Base-by-base conservation (phyloP, 2,329 filamentous ascomycete genomes). In the Penicillium sp. region DNA sequence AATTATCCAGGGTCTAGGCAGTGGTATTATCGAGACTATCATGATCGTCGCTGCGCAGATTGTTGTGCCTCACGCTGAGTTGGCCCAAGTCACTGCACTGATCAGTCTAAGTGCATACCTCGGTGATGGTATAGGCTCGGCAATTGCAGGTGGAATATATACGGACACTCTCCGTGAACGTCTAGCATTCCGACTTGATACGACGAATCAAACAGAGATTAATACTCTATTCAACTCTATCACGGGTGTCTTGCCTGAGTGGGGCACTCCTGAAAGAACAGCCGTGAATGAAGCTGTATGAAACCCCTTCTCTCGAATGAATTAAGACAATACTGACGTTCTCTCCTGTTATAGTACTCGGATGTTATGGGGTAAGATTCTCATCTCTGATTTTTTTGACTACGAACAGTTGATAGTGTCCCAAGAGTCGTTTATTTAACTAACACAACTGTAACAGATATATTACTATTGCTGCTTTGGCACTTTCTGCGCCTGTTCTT, bases 71-170 rank as follows among this genome's bases (percentile, higher is more conserved):
- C 75, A 78, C 59, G 64, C 68, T 0, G 72, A 81, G 60, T 67
- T 81, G 52, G 74, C 79, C 0, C 77, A 80, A 61, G 71, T 79
- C 12, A 79, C 78, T 0, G 75, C 78, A 1, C 60, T 81, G 47
- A 68, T 79, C 14, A 65, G 80, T 24, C 68, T 75, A 12, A 72
- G 70, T 43, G 68, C 72, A 8, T 79, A 76, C 55, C 60, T 81
- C 47, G 68, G 64, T 12, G 64, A 66, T 24, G 68, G 66, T 7
- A 62, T 71, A 6, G 70, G 69, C 3, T 65, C 71, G 6, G 71
- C 72, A 43, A 73, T 80, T 47, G 77, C 78, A 2, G 79, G 79
- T 5, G 77, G 73, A 6, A 80, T 81, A 14, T 81, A 81, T 60
- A 81, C 78, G 0, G 73, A 71, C n/a, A 71, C 72, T 0, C 71